These are phyloP conservation scores for Wickerhamiella sergipiensis DNA, from an alignment of 805 yeast genomes.

Conservation along the genomic window DNA sequence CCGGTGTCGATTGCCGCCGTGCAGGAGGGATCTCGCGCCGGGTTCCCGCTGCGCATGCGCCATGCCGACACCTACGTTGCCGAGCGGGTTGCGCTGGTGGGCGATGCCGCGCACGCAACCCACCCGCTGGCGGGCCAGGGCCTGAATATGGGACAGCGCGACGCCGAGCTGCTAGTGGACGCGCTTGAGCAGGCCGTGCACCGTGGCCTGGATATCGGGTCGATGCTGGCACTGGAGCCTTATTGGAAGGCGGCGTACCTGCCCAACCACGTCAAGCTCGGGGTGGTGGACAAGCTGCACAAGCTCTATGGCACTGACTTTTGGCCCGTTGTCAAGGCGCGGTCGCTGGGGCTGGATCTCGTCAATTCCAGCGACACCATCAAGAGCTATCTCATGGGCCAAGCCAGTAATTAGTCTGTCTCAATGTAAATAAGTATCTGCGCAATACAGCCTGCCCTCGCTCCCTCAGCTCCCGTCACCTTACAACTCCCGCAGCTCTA, in stretches of 20 bases:
- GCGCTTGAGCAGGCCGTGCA: slow-evolving; percentile 57
- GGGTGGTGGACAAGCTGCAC: slow-evolving; percentile 84
- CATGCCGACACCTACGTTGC: slow-evolving; percentile 84
- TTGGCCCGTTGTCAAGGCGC: slow-evolving; percentile 56
- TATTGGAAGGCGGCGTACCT: slow-evolving; percentile 78
- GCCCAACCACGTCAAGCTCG: slow-evolving; percentile 63
- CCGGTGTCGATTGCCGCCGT: slow-evolving; percentile 57
- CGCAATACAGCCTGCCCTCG: too few relatives aligned
- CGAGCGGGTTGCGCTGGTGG: slow-evolving; percentile 81
- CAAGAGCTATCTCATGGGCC: slow-evolving; percentile 55
- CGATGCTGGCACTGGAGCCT: slow-evolving; percentile 65
- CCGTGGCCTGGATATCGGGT: slow-evolving; percentile 83
- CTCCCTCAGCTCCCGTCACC: too few relatives aligned
- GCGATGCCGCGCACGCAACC: slow-evolving; percentile 96
- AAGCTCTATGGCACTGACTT: slow-evolving; percentile 67
- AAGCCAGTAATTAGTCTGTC: slow-evolving; percentile 26
- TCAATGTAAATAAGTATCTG: too few relatives aligned
- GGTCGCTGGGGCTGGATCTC: slow-evolving; percentile 63
- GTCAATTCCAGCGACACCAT: slow-evolving; percentile 50
- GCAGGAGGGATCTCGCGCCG: slow-evolving; percentile 55
- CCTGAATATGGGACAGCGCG: slow-evolving; percentile 92
- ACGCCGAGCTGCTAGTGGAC: slow-evolving; percentile 55
- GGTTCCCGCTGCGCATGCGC: slow-evolving; percentile 75
- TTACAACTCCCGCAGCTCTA: too few relatives aligned
- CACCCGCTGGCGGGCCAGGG: slow-evolving; percentile 99